Base-by-base conservation (phyloP, 2,329 filamentous ascomycete genomes). In the Aspergillus sp. region DNA sequence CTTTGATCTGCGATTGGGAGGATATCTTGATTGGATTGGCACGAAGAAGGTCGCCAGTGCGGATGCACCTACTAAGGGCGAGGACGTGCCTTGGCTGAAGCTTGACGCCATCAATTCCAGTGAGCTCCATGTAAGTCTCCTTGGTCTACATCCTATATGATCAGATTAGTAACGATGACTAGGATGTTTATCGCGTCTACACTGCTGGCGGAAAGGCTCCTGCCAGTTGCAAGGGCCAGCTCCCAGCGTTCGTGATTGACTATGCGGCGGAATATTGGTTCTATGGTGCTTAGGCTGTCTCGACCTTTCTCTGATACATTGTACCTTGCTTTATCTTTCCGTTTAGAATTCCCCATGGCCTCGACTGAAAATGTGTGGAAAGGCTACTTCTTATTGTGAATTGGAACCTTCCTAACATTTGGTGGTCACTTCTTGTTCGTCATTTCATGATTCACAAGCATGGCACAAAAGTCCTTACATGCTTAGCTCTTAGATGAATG, bases 241-340 rank as follows among this genome's bases (percentile, higher is more conserved):
- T 67, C 7, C 60, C 65, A 4, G 71, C 66, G 0, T 66, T 78
- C 32, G 59, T 72, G 54, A 69, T 77, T 22, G 68, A 74, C 20
- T 80, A 80, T 67, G 69, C 74, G 6, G 76, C 77, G 6, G 73
- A 78, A 63, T 79, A 79, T 59, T 79, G 75, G 76, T 77, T 79
- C 24, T 80, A 75, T 60, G 75, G 70, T 22, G 18, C 11, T 47
- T 24, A 18, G 20, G 18, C 20, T 46, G 42, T 6, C 3, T 5
- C 5, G 5, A 46, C n/a, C 22, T 14, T 10, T 50, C 14, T 45
- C 51, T 10, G 31, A 49, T 22, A 14, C 18, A 2, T 11, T 32
- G 10, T 12, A 12, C 31, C 31, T 6, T 12, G 12, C 12, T 12
- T 12, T 32, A 11, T 12, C 31, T 32, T 32, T 32, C 10, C 3